Evolutionary conservation across 2,329 filamentous ascomycete species (phyloP), one percentile per base, ranked within the genome.

Genomic region (Cladophialophora psammophila): DNA sequence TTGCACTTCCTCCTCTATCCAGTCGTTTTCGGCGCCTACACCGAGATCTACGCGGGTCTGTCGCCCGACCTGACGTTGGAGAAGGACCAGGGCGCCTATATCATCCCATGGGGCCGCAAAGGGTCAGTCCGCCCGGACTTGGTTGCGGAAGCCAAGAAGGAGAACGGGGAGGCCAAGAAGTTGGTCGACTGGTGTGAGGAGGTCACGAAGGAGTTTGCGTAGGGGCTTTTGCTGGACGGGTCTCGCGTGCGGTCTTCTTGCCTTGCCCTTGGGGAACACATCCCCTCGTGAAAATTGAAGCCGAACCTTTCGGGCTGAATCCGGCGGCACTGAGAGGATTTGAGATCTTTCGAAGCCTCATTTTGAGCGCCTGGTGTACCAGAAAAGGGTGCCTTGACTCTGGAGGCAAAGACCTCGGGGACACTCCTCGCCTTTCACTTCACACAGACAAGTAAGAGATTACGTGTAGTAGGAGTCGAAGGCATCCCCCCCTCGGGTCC

Each of bases 61-160:
- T 82, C 82, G 0, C 78, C 80, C 0, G 77, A 83, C 0, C 76
- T 79, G 7, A 71, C 80, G 5, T 75, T 73, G 3, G 52, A 63
- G 5, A 67, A 76, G 35, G 60, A 79, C 5, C 77, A 77, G 63
- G 69, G 69, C 34, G 73, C 72, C n/a, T 80, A 77, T 63, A 71
- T 86, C 32, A 76, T 83, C 58, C 83, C 84, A 1, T 86, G 82
- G 81, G 84, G 84, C 8, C 73, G 80, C 20, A 63, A 52, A 38
- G 50, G 20, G 2, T 32, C 50, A 8, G 36, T 67, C 6, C 52
- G 64, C 38, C 13, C 54, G 34, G 69, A 71, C 35, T 13, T 66
- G 50, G 1, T 48, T 1, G 57, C 40, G 9, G 61, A 71, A 54
- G 54, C 63, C 12, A 50, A 13, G 12, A 68, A 63, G 56, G 66